phyloP scores from a whole-genome alignment of 495 filamentous ascomycete species.

The Neurospora intermedia region DNA sequence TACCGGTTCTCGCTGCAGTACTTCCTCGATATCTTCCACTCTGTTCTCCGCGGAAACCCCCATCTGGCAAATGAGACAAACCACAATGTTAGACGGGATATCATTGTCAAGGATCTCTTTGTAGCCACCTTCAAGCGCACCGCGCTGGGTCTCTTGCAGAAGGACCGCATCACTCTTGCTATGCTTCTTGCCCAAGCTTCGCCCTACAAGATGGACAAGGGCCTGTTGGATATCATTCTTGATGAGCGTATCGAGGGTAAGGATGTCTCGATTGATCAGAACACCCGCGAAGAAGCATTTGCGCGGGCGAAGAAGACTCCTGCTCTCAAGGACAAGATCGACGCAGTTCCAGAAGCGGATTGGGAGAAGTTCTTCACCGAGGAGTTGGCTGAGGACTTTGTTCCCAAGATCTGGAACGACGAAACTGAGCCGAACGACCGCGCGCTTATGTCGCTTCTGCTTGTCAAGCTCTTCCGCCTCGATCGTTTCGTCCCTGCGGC shows the following conservation, averaged over 20 bases:
- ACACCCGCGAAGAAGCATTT: slow-evolving; percentile 60
- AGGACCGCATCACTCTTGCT: slow-evolving; percentile 88
- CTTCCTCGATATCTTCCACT: slow-evolving; percentile 94
- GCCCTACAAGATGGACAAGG: slow-evolving; percentile 87
- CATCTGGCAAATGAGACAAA: slow-evolving; percentile 61
- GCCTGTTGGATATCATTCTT: slow-evolving; percentile 73
- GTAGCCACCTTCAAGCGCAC: slow-evolving; percentile 87
- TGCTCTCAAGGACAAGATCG: slow-evolving; percentile 63
- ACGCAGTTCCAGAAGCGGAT: slow-evolving; percentile 44
- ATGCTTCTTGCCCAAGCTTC: slow-evolving; percentile 92
- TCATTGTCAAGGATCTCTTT: slow-evolving; percentile 83
- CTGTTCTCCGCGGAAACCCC: slow-evolving; percentile 75
- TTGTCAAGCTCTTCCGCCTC: slow-evolving; percentile 89
- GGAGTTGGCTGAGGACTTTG: slow-evolving; percentile 76
- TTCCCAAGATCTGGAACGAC: slow-evolving; percentile 69
- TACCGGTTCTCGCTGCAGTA: slow-evolving; percentile 99
- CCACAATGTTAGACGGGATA: slow-evolving; percentile 64
- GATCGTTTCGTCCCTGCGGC: slow-evolving; percentile 90
- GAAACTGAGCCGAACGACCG: slow-evolving; percentile 55
- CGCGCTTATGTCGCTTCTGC: slow-evolving; percentile 70
- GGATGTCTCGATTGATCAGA: slow-evolving; percentile 61
- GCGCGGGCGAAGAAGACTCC: slow-evolving; percentile 53
- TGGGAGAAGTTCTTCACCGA: slow-evolving; percentile 78
- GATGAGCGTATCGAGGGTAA: slow-evolving; percentile 65
- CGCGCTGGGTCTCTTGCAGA: slow-evolving; percentile 84